Base-by-base conservation (phyloP, 202 grass and related monocot genomes). In the Zizania palustris region DNA sequence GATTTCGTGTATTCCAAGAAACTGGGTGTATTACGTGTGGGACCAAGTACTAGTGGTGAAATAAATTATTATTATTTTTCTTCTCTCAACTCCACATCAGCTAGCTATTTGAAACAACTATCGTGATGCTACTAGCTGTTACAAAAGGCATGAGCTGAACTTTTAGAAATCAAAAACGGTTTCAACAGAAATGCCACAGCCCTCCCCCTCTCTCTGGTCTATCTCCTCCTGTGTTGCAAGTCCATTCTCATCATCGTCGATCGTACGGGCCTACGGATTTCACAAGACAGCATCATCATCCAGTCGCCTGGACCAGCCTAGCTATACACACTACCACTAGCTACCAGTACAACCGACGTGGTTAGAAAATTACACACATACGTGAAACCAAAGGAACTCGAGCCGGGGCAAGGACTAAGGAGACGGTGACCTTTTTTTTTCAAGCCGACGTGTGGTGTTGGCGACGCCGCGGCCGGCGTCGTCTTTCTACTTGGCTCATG, bases 381-480 rank as follows among this genome's bases (percentile, higher is more conserved):
- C 80, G 69, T 88, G 40, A 79, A 83, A 88, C 57, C 85, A 70
- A 83, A 88, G 85, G 70, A 79, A 87, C 38, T 62, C 15, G 83
- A 11, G 16, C 41, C 7, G 16, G 9, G 57, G 7, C 14, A 45
- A 5, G n/a, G n/a, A n/a, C n/a, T n/a, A n/a, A n/a, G 0, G 13
- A 48, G 60, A 53, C 4, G 44, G 35, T 13, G 10, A 1, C 49
- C 65, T 2, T 5, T 38, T 36, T 43, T 57, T 14, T 69, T 6
- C n/a, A 20, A 19, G 18, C 7, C 19, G 51, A 45, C 14, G n/a
- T 40, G 14, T 78, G 37, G n/a, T 49, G 70, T 70, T 74, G 82
- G 49, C 72, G 50, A 64, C 71, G 71, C 16, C 65, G 28, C 28
- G 0, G 28, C 28, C 28, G 28, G 28, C 28, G 75, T 86, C 76